A percentile compares a stretch with the other conserved stretches of the same genome.
phyloP scores from a whole-genome alignment of 805 yeast species.

The Yarrowia keelungensis region DNA sequence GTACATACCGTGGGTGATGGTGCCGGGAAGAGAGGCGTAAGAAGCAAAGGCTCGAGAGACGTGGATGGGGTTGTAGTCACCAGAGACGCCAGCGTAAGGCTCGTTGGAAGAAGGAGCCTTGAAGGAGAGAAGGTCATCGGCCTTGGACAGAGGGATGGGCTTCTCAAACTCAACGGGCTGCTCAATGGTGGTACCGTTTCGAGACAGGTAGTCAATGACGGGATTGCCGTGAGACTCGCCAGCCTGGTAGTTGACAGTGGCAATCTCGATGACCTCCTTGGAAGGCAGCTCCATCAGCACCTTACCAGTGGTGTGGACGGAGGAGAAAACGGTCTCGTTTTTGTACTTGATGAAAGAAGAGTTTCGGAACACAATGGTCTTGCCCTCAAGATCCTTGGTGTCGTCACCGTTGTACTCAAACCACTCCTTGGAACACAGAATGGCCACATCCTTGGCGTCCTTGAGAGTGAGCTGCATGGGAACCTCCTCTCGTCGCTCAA shows the following conservation, averaged over 20 bases:
- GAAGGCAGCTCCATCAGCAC: constrained; percentile 89
- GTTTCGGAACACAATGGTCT: constrained; percentile 87
- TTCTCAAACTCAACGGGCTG: constrained; percentile 91
- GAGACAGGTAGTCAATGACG: constrained; percentile 87
- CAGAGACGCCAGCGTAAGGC: constrained; percentile 95
- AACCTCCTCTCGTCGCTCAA: constrained; percentile 84
- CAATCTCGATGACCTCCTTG: constrained; percentile 84
- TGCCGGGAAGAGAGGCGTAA: constrained; percentile 94
- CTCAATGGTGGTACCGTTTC: constrained; percentile 93
- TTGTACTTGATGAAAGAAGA: constrained; percentile 84
- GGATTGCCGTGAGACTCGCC: constrained; percentile 97
- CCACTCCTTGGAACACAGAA: constrained; percentile 96
- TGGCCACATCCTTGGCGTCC: constrained; percentile 88
- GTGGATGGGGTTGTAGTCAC: constrained; percentile 98
- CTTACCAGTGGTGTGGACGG: constrained; percentile 84
- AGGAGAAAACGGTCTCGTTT: constrained; percentile 73
- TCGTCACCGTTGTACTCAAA: constrained; percentile 75
- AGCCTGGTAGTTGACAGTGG: constrained; percentile 84
- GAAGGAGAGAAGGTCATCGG: constrained; percentile 53
- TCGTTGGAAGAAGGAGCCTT: constrained; percentile 96
- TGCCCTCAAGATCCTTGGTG: constrained; percentile 68
- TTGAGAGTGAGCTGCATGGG: constrained; percentile 80
- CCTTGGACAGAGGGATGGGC: constrained; percentile 76
- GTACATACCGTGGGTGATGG: constrained; percentile 99
- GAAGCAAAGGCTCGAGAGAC: constrained; percentile 93